These are phyloP conservation scores for Candida orba DNA, from an alignment of 805 yeast species.

Conservation along the genomic window DNA sequence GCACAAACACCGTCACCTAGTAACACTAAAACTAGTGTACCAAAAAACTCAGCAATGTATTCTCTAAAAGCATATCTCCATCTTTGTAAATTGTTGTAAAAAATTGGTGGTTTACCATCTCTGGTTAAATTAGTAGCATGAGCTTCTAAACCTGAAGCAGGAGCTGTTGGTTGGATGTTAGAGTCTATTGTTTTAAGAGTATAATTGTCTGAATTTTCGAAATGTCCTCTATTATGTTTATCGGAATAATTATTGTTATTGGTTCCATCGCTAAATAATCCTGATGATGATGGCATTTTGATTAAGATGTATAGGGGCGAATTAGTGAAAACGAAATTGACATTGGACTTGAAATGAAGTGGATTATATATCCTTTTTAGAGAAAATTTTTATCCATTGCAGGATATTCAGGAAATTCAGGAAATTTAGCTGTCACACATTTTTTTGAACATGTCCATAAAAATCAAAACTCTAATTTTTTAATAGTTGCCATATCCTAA, in stretches of 20 bases:
- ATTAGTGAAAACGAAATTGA: too few relatives aligned
- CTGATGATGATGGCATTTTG: too few relatives aligned
- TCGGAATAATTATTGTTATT: not conserved
- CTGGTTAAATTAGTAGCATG: conserved; percentile 18
- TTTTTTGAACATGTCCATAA: too few relatives aligned
- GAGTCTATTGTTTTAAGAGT: not conserved
- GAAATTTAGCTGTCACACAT: too few relatives aligned
- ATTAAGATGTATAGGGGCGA: too few relatives aligned
- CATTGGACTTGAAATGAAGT: too few relatives aligned
- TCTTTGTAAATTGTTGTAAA: conserved; percentile 19
- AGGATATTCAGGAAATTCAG: too few relatives aligned
- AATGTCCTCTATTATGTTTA: not conserved
- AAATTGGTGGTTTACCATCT: conserved; percentile 8
- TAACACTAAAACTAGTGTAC: conserved; percentile 37
- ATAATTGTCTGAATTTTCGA: not conserved
- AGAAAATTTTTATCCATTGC: too few relatives aligned
- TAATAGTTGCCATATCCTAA: too few relatives aligned
- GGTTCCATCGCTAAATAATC: too few relatives aligned
- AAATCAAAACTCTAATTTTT: too few relatives aligned
- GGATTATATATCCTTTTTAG: too few relatives aligned
- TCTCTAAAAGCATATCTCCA: conserved; percentile 32
- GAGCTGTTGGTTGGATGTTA: conserved; percentile 17
- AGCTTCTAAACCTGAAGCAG: conserved; percentile 23
- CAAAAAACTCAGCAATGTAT: conserved; percentile 45
- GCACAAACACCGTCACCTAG: conserved; percentile 45